Base-by-base conservation (phyloP, 1,284 basidiomycete species). In the Melampsora abietis-canadensis region DNA sequence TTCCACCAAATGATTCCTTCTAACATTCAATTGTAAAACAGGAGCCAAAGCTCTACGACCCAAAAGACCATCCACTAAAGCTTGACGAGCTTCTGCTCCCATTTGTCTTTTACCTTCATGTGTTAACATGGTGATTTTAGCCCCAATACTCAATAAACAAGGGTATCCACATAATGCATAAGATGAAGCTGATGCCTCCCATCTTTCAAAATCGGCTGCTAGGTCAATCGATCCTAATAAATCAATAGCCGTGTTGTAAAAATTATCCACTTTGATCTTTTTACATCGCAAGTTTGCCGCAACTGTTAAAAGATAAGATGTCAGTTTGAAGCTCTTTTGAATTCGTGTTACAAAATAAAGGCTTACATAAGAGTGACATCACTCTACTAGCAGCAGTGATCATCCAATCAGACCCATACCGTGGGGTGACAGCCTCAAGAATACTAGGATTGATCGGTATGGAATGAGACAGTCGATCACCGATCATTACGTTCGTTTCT, bases 121-220 rank as follows among this genome's bases (percentile, higher is more conserved):
- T 0, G 76, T 73, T n/a, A 80, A 67, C 6, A 80, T 63, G 0
- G 65, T 30, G 15, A 79, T 76, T 68, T 80, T 80, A 19, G 75
- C 73, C 7, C 78, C 78, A 17, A 80, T 70, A 31, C 76, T 77
- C n/a, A 80, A 47, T 17, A 80, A 46, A 68, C 78, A 79, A 0
- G 80, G 80, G 60, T 80, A 80, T 47, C 78, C 78, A 54, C 78
- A 79, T 19, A 80, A 63, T 59, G 76, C 74, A 66, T 78, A 79
- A 10, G 37, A 60, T 15, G n/a, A 62, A 44, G 47, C 60, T 7
- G 21, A 57, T 77, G 31, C 30, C 31, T 69, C 68, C 68, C 68
- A 69, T 47, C n/a, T 24, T 69, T 69, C 68, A 27, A 69, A 69
- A 31, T 69, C 68, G 21, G 31, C 37, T 21, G 59, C 44, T 19